These are phyloP conservation scores for Iris pallida DNA, from an alignment of 116 monocot species.

Conservation along the genomic window DNA sequence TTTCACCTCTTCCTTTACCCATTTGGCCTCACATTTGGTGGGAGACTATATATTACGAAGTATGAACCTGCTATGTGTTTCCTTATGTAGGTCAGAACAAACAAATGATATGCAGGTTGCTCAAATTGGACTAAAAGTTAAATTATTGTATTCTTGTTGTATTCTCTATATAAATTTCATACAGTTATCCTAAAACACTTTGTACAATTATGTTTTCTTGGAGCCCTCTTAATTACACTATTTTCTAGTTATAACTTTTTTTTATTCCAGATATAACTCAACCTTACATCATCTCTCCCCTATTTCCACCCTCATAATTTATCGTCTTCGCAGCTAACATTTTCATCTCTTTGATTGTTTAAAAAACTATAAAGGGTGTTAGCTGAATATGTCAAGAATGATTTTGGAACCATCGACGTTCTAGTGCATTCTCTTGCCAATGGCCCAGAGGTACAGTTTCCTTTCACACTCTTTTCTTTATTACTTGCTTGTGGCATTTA, in stretches of 20 bases:
- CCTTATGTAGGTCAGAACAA: conserved; percentile 61
- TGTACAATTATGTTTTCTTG: not conserved
- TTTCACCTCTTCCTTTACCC: not conserved
- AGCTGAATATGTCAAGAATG: conserved; percentile 54
- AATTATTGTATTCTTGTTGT: not conserved
- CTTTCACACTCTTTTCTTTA: not conserved
- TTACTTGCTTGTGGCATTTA: not conserved
- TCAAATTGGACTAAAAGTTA: conserved; percentile 95
- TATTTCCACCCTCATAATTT: conserved; percentile 1
- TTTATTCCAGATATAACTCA: not conserved
- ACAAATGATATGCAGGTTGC: conserved; percentile 81
- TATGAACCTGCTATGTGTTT: not conserved
- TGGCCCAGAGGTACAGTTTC: conserved; percentile 46
- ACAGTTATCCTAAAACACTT: too few species aligned
- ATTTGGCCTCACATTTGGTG: conserved; percentile 1
- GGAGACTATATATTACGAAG: not conserved
- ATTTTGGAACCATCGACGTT: conserved; percentile 61
- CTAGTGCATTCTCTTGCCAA: conserved; percentile 69
- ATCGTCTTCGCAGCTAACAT: not conserved
- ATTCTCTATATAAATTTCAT: not conserved
- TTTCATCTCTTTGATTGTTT: conserved; percentile 1
- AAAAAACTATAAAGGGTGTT: conserved; percentile 50
- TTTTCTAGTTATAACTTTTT: too few species aligned
- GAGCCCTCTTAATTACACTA: not conserved
- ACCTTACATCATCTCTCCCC: not conserved